Evolutionary conservation across 2,329 filamentous ascomycete species (phyloP), one percentile per base, ranked within the genome.

Genomic region (Gliomastix tumulicola): DNA sequence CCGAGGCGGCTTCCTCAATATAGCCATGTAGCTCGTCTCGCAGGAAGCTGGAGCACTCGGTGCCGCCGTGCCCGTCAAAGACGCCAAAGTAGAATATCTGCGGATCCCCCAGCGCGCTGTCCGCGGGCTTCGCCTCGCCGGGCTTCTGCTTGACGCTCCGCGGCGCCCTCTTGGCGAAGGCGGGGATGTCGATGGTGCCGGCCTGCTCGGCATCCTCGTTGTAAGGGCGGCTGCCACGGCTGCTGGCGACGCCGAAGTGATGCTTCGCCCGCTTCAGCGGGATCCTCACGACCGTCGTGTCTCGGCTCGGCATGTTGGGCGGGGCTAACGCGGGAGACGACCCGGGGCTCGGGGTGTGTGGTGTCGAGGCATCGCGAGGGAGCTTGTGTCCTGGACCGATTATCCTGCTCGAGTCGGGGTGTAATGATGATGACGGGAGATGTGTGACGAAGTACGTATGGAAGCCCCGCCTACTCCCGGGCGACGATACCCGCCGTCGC

Each of bases 371-470:
- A 47, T 86, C 77, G 49, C 88, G 84, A 34, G 89, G 89, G 6
- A 96, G 76, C 57, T 92, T 89, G 59, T 95, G 88, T 48, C 87
- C 83, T 21, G 79, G 79, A 4, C 79, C 81, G 20, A 65, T 55
- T 15, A 71, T 63, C 17, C 69, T 65, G 38, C 79, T 72, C 23
- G 85, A 84, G 60, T 97, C 90, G 7, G 92, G 90, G 49, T 96
- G 86, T 31, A 95, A 73, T 4, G 89, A 96, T 12, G 88, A 94
- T 15, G 88, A 94, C 5, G 92, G 90, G 3, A 98, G 75, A 58
- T 96, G 88, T 8, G 92, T 95, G 41, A 97, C 87, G 60, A 98
- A 98, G 68, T 98, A 97, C 50, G 94, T 88, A 66, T 96, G 88
- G 60, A 97, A 97, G 44, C 62, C 59, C 33, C 76, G 73, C 36